These are phyloP conservation scores for Phytophthora melonis DNA, from an alignment of 352 stramenopile species.

Conservation along the genomic window DNA sequence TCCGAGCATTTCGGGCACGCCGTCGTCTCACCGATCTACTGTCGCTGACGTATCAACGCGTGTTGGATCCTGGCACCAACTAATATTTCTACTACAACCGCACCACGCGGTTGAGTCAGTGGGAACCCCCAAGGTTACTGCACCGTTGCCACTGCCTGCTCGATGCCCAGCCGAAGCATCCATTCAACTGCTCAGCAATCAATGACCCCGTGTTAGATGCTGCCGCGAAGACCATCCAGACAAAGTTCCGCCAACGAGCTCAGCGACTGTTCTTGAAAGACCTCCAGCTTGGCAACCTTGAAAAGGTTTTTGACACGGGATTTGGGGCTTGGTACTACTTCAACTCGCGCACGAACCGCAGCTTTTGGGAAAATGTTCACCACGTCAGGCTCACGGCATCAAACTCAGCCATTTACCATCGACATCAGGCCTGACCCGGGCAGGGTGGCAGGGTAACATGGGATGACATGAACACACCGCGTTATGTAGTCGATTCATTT, in stretches of 20 bases:
- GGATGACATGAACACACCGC: slow-evolving; percentile 8
- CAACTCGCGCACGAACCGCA: slow-evolving; percentile 60
- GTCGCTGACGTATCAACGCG: slow-evolving; percentile 38
- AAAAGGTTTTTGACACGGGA: slow-evolving; percentile 52
- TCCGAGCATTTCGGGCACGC: slow-evolving; percentile 39
- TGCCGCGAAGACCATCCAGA: slow-evolving; percentile 51
- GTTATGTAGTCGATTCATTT: slow-evolving; percentile 35
- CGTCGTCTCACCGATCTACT: slow-evolving; percentile 36
- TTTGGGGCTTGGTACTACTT: slow-evolving; percentile 65
- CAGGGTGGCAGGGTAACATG: neutral
- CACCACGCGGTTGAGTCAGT: slow-evolving; percentile 44
- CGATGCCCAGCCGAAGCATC: slow-evolving; percentile 1
- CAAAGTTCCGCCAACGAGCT: slow-evolving; percentile 45
- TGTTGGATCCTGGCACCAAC: slow-evolving; percentile 43
- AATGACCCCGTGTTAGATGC: slow-evolving; percentile 13
- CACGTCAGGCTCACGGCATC: slow-evolving; percentile 34
- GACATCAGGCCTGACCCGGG: neutral
- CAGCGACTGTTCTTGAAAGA: slow-evolving; percentile 49
- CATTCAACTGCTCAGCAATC: neutral
- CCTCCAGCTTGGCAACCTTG: slow-evolving; percentile 45
- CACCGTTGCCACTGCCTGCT: slow-evolving; percentile 3
- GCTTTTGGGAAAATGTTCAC: slow-evolving; percentile 58
- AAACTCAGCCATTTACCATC: slow-evolving; percentile 34
- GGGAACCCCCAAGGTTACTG: slow-evolving; percentile 44
- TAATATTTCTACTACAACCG: slow-evolving; percentile 64